These are phyloP conservation scores for Grigorovia transvaalensis DNA, from an alignment of 805 yeast genomes.

Conservation along the genomic window DNA sequence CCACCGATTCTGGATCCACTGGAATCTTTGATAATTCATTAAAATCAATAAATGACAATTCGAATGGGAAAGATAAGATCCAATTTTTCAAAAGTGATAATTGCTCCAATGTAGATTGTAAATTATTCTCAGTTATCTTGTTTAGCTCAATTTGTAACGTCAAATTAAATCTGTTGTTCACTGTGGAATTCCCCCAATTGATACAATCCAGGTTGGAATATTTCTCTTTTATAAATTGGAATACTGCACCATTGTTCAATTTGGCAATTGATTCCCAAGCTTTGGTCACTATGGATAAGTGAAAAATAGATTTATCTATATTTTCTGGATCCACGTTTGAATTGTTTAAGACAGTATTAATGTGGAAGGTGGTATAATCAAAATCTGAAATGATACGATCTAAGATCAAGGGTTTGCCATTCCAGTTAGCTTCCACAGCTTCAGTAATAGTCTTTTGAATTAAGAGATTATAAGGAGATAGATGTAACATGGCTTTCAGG, in stretches of 20 bases:
- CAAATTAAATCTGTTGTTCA: conserved; percentile 61
- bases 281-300: conserved; percentile 24
- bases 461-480: conserved; percentile 75
- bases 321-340: conserved; percentile 37
- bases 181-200: background rate
- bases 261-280: conserved; percentile 24
- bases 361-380: conserved; percentile 89
- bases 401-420: conserved; percentile 32
- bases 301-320: conserved; percentile 36
- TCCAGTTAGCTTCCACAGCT: conserved; percentile 25
- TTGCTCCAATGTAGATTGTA: conserved; percentile 35
- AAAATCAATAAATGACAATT: conserved; percentile 72
- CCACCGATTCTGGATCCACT: conserved; percentile 18
- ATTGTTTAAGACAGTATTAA: conserved; percentile 38
- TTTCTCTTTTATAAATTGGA: conserved; percentile 16
- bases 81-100: conserved; percentile 73
- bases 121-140: conserved; percentile 42
- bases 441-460: conserved; percentile 73
- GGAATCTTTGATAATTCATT: conserved; percentile 44
- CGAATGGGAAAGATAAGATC: conserved; percentile 87
- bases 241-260: conserved; percentile 7
- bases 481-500: conserved; percentile 53
- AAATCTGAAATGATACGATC: conserved; percentile 91
- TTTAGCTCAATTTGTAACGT: conserved; percentile 58
- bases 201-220: conserved; percentile 3